Evolutionary conservation across 495 filamentous ascomycete genomes (phyloP).

Genomic region (Neurospora discreta): DNA sequence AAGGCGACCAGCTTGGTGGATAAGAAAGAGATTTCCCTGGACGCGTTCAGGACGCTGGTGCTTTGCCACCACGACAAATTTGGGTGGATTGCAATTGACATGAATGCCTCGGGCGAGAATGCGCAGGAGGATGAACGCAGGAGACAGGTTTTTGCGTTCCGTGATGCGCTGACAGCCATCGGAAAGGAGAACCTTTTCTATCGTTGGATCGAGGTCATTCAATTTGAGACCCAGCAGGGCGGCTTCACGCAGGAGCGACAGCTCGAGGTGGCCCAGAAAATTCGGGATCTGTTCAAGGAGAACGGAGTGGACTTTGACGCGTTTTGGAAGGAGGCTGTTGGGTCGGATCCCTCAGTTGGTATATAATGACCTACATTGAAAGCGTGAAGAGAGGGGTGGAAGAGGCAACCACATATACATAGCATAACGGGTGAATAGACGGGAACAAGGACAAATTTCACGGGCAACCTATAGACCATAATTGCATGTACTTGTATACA

Average conservation of each 20-base stretch:
- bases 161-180: constrained; percentile 54
- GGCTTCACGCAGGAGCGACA: constrained; percentile 63
- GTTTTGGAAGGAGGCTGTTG: constrained; percentile 64
- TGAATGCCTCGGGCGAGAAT: constrained; percentile 35
- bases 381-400: background rate
- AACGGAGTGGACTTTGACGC: constrained; percentile 64
- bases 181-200: constrained; percentile 80
- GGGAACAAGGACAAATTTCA: background rate
- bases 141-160: constrained; percentile 57
- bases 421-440: background rate
- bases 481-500: background rate
- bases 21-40: constrained; percentile 39
- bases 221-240: constrained; percentile 65
- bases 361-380: constrained; percentile 3
- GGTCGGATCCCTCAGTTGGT: constrained; percentile 37
- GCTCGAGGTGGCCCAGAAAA: constrained; percentile 49
- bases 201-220: constrained; percentile 74
- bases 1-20: constrained; percentile 53
- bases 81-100: constrained; percentile 54
- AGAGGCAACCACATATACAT: background rate
- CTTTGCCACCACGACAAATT: constrained; percentile 51
- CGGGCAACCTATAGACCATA: constrained; percentile 6
- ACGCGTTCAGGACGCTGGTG: constrained; percentile 53
- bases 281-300: constrained; percentile 53
- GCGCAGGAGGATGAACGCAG: constrained; percentile 42